Percentiles rank a stretch among this genome's conserved stretches.
phyloP scores from a whole-genome alignment of 192 early-diverging fungal species.

The Entomortierella chlamydospora region DNA sequence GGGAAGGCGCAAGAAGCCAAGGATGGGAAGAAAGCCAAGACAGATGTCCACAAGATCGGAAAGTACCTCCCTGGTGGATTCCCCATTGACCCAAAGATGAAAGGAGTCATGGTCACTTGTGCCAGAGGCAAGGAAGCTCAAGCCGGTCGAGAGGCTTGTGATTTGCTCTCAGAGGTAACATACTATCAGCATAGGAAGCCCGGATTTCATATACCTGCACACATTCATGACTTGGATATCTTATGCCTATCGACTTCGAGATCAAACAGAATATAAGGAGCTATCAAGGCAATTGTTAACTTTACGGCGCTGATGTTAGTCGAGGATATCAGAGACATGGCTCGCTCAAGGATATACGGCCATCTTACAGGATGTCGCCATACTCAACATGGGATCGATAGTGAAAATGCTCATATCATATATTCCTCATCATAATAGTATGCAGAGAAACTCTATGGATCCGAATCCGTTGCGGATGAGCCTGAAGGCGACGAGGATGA shows the following conservation, averaged over 20 bases:
- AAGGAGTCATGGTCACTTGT: constrained; percentile 65
- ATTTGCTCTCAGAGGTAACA: constrained; percentile 62
- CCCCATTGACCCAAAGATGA: constrained; percentile 58
- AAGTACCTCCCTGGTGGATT: constrained; percentile 55
- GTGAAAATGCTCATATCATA: no score
- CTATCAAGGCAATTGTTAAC: no score
- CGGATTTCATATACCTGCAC: not conserved
- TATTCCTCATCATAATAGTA: no score
- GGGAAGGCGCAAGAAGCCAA: constrained; percentile 15
- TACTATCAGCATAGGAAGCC: not conserved
- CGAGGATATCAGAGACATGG: no score
- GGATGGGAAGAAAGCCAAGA: constrained; percentile 40
- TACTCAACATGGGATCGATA: no score
- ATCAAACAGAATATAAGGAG: no score
- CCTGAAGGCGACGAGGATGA: constrained; percentile 52
- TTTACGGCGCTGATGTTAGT: no score
- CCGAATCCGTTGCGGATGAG: constrained; percentile 11
- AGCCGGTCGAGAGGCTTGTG: constrained; percentile 60
- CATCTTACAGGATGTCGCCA: no score
- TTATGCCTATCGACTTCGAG: no score
- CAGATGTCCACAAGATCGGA: constrained; percentile 40
- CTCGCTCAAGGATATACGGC: no score
- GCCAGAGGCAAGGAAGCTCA: constrained; percentile 55
- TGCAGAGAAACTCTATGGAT: constrained; percentile 43
- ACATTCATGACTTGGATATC: no score